Base-by-base conservation (phyloP, 495 filamentous ascomycete genomes). In the Apiosordaria backusii region DNA sequence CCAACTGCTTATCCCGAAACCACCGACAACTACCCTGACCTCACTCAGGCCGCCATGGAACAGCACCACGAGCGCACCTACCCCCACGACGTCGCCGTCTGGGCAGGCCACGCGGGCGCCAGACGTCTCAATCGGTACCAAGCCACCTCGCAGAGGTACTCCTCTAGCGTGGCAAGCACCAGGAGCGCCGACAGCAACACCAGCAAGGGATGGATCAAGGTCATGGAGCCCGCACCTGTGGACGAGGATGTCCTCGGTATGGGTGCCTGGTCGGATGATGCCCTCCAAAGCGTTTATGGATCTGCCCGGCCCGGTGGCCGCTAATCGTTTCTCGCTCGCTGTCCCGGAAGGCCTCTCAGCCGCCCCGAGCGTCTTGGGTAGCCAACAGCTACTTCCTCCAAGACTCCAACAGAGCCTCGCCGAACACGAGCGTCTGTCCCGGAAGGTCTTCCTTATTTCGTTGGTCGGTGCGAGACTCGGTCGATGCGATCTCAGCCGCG, bases 201-300 rank as follows among this genome's bases (percentile, higher is more conserved):
- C 29, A 22, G 59, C 59, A 4, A 6, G 57, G 57, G 25, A 27
- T 61, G 24, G 59, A 7, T n/a, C 27, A 4, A 18, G 4, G 2
- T 45, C 27, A 21, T 55, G 4, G n/a, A 53, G 15, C 13, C 50
- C 4, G 15, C 15, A 3, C 50, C 50, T 21, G 19, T 4, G 50
- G 50, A 53, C 16, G 50, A n/a, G n/a, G n/a, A 53, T 21, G 50
- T 18, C 50, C 13, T 53, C 50, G 50, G 16, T 4, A 18, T 53
- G 15, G 68, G 68, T 26, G 61, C 61, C 22, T 70, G 68, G 68
- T 53, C 60, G 16, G 65, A 62, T 10, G 18, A 53, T 29, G 27
- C 27, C 27, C 3, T 29, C 27, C 4, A 29, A 29, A 29, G n/a
- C n/a, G n/a, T n/a, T n/a, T n/a, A n/a, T n/a, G n/a, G n/a, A 29